Base-by-base conservation (phyloP, 2,329 filamentous ascomycete genomes). In the Hymenoscyphus fructigenus region DNA sequence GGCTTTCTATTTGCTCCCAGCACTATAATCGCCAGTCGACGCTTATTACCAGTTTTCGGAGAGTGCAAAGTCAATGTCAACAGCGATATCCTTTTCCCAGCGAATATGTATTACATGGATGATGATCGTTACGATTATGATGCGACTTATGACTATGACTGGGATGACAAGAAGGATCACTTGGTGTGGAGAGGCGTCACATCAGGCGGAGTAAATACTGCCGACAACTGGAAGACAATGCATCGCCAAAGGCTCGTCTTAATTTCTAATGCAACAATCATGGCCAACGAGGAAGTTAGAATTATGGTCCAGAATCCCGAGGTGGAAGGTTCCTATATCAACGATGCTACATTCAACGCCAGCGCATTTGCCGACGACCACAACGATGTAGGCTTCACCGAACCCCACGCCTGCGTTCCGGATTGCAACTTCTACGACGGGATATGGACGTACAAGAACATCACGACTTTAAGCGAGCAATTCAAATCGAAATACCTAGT, bases 401-500 rank as follows among this genome's bases (percentile, higher is more conserved):
- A 74, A 67, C 74, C 66, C 66, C 79, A 60, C 66, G 83, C 84
- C 73, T 82, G 68, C 80, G 84, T 75, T 81, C 76, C 65, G 0
- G 74, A 78, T 44, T 75, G 74, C 17, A 71, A 72, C 12, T 87
- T 84, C 68, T 74, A 77, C 2, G 83, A 85, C 69, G 69, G 80
- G n/a, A 78, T 80, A 34, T 75, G 78, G 60, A 66, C 74, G 2
- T 79, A 78, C 74, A 86, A 86, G 68, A 82, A 81, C 61, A 77
- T 71, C 84, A 84, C 83, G 78, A 85, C 69, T 79, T 82, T 88
- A 68, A 74, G 78, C 2, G 75, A 85, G 62, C 85, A 88, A 75
- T 88, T 87, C 73, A 69, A 76, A 75, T 29, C 82, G 78, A 93
- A 92, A 74, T 91, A 86, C 73, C 80, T 94, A 1, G 86, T 89